phyloP scores from a whole-genome alignment of 2,329 filamentous ascomycete species.

The Penicillium sclerotigenum region DNA sequence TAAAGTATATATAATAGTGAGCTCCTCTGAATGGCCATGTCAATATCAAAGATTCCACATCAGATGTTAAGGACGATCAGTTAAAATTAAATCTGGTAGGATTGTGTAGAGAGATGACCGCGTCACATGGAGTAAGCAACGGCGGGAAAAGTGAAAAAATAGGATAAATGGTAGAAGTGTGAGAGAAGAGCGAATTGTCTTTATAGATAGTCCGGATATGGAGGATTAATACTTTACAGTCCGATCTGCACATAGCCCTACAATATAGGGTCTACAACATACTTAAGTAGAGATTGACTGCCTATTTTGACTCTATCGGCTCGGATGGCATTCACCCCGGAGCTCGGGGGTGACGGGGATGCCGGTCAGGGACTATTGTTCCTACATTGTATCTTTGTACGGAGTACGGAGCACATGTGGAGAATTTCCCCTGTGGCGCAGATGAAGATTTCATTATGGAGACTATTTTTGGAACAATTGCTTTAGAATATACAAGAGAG shows the following conservation, averaged over 20 bases:
- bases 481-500: no score
- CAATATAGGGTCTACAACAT: background rate
- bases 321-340: background rate
- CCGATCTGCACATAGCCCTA: background rate
- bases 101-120: background rate
- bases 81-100: background rate
- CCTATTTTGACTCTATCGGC: background rate
- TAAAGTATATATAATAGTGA: background rate
- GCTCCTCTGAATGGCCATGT: background rate
- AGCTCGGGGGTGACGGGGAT: background rate
- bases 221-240: background rate
- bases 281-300: background rate
- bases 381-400: background rate
- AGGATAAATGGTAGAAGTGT: background rate
- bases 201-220: background rate
- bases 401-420: no score
- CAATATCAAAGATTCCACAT: background rate
- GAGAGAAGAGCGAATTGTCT: background rate
- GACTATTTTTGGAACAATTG: conserved; percentile 4
- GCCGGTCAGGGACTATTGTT: background rate
- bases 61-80: background rate
- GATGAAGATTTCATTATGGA: background rate
- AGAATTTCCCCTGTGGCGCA: conserved; percentile 7
- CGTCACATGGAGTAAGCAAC: background rate
- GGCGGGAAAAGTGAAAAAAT: background rate